These are phyloP conservation scores for Aurinia saxatilis DNA, from an alignment of 345 rosid species.

Conservation along the genomic window DNA sequence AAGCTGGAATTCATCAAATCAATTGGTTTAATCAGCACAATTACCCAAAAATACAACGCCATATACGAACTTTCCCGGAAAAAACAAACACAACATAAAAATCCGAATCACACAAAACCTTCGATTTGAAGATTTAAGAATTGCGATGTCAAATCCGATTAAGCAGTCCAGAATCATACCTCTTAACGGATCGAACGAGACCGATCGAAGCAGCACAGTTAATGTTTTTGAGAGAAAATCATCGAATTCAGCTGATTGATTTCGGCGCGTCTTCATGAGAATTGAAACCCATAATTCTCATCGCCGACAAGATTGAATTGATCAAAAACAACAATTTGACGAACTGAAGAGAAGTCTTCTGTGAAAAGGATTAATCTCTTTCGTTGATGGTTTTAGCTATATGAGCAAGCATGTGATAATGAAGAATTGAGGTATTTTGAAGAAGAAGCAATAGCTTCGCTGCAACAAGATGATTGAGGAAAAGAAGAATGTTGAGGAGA, in stretches of 20 bases:
- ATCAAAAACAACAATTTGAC: neutral
- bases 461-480: neutral
- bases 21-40: neutral
- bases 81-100: neutral
- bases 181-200: slow-evolving; percentile 62
- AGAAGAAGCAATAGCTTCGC: neutral
- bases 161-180: slow-evolving; percentile 30
- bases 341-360: neutral
- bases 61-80: neutral
- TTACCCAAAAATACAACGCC: neutral
- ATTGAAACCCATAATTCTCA: slow-evolving; percentile 8
- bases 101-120: neutral
- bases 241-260: slow-evolving; percentile 31
- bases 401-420: neutral
- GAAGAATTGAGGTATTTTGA: neutral
- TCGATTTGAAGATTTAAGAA: neutral
- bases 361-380: neutral
- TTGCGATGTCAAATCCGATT: neutral
- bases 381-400: neutral
- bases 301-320: slow-evolving; percentile 6
- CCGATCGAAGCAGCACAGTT: slow-evolving; percentile 51
- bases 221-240: slow-evolving; percentile 44
- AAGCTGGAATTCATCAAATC: slow-evolving; percentile 35
- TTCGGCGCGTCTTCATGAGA: neutral
- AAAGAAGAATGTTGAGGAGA: neutral